Base-by-base conservation (phyloP, 108 stramenopile genomes). In the Parietichytrium sp. region DNA sequence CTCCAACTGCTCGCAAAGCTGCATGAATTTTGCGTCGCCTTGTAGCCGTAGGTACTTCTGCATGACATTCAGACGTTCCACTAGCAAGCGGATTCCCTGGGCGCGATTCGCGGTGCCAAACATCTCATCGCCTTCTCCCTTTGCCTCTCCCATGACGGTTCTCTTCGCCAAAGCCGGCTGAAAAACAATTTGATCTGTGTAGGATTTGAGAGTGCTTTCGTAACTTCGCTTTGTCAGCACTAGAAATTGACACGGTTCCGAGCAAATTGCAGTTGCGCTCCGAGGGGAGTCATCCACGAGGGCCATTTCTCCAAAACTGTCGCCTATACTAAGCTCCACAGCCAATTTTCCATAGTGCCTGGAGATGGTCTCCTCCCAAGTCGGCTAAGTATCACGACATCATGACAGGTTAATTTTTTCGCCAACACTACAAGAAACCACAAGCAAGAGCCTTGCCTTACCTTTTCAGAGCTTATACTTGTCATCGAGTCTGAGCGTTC, bases 221-320 rank as follows among this genome's bases (percentile, higher is more conserved):
- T 45, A 72, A 20, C 45, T 42, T n/a, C 45, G 13, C 2, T 42
- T 10, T n/a, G 23, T 23, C 2, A 72, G 33, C 13, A 42, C 45
- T 2, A 72, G 0, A 13, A 72, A 72, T 7, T 45, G 42, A 20
- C 61, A 72, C 29, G 61, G 61, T 42, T 72, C 61, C 42, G 45
- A 10, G 10, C 38, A 45, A 0, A 72, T 72, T 0, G 61, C 61
- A n/a, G 61, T 72, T n/a, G 38, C 61, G 3, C 6, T 72, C 15
- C 61, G 61, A 12, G 10, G 1, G 20, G 10, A 10, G 6, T 16
- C 6, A 1, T 72, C 3, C 0, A 72, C 1, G 16, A 72, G 20
- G 6, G 61, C 61, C 61, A 72, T 72, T 25, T 72, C 61, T 25
- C 61, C 61, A 72, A 72, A 72, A 72, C 38, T 45, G 61, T 72